These are phyloP conservation scores for Cercospora sesami DNA, from an alignment of 2,329 filamentous ascomycete species.

Conservation along the genomic window DNA sequence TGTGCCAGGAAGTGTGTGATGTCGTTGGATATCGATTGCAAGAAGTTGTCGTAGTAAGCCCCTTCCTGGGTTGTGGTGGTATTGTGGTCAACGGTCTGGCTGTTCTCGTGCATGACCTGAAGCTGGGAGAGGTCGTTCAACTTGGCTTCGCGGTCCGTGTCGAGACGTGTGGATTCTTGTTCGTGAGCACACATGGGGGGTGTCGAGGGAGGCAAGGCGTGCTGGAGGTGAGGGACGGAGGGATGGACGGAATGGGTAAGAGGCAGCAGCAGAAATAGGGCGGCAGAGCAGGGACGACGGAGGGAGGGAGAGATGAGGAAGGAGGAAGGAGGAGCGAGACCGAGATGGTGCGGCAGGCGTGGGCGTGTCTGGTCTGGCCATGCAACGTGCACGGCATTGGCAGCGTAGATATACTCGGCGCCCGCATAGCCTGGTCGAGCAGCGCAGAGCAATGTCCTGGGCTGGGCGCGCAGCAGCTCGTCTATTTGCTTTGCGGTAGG, in stretches of 20 bases:
- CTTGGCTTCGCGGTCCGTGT: not conserved
- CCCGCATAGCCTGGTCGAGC: not conserved
- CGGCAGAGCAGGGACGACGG: not conserved
- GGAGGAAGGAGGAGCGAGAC: not conserved
- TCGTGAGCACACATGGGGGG: not conserved
- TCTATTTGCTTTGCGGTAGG: conserved; percentile 19
- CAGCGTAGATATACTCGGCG: not conserved
- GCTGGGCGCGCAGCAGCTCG: conserved; percentile 4
- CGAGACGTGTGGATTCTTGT: not conserved
- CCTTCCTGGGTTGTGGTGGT: conserved; percentile 3
- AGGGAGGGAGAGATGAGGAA: not conserved
- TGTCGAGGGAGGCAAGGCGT: not conserved
- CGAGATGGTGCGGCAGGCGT: not conserved
- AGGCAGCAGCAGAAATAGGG: not conserved
- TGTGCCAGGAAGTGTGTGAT: conserved; percentile 28
- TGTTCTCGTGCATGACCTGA: not conserved
- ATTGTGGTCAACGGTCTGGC: not conserved
- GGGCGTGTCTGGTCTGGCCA: not conserved
- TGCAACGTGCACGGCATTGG: not conserved
- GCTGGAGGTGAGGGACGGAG: not conserved
- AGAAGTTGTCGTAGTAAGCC: conserved; percentile 32
- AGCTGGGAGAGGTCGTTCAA: not conserved
- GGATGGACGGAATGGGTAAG: not conserved
- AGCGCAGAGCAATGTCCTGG: not conserved
- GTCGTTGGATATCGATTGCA: conserved; percentile 32